These are phyloP conservation scores for Phytophthora ohioensis DNA, from an alignment of 352 stramenopile species.

Conservation along the genomic window DNA sequence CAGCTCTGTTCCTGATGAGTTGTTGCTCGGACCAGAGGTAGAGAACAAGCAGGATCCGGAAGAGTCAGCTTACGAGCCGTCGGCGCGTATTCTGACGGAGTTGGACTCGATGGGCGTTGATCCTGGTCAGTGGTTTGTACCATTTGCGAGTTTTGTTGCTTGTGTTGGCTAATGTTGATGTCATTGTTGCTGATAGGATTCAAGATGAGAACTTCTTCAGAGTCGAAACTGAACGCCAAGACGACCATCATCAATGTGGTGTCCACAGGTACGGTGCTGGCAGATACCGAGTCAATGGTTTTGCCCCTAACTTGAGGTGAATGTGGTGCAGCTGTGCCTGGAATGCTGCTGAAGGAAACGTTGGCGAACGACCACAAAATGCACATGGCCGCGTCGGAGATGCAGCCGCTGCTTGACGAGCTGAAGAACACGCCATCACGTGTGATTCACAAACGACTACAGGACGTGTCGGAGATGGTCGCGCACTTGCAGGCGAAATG, in stretches of 20 bases:
- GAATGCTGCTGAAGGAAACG: slow-evolving; percentile 50
- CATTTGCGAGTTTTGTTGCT: too few relatives aligned
- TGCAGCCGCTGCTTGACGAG: slow-evolving; percentile 70
- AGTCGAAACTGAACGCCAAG: slow-evolving; percentile 37
- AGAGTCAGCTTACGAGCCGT: slow-evolving; percentile 41
- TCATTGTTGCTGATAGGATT: slow-evolving; percentile 15
- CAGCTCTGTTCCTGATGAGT: slow-evolving; percentile 78
- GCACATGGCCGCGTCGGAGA: slow-evolving; percentile 62
- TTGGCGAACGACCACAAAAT: slow-evolving; percentile 69
- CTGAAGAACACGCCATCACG: slow-evolving; percentile 65
- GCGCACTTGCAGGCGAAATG: slow-evolving; percentile 75
- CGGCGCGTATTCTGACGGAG: slow-evolving; percentile 35
- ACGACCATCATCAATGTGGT: slow-evolving; percentile 1
- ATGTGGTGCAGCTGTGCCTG: slow-evolving; percentile 15
- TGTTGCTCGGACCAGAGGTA: slow-evolving; percentile 52
- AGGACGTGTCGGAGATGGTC: slow-evolving; percentile 83
- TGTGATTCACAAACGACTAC: slow-evolving; percentile 78
- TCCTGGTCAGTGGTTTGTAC: slow-evolving; percentile 19
- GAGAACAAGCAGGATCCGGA: slow-evolving; percentile 33
- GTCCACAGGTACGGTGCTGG: slow-evolving; percentile 9
- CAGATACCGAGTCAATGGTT: background rate
- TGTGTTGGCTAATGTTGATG: too few relatives aligned
- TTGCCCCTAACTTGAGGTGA: background rate
- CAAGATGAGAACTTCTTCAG: slow-evolving; percentile 16
- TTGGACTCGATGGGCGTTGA: slow-evolving; percentile 34